Evolutionary conservation across 805 yeast species (phyloP).

Genomic region (Teunomyces stri): DNA sequence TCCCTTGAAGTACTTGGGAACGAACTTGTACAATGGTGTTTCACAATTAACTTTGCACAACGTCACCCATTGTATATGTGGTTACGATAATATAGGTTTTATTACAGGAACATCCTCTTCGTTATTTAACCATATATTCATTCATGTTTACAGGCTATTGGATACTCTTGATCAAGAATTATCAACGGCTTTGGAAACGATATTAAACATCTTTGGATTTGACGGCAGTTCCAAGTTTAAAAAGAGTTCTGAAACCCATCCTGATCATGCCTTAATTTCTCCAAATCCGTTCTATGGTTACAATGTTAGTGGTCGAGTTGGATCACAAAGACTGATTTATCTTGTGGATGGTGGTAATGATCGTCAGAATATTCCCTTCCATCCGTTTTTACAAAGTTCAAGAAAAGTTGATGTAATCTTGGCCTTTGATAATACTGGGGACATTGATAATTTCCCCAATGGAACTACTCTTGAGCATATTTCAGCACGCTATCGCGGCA

Average conservation of each 20-base stretch:
- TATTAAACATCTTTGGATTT: slow-evolving; percentile 45
- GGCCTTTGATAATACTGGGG: slow-evolving; percentile 50
- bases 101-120: slow-evolving; percentile 65
- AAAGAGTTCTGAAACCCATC: slow-evolving; percentile 35
- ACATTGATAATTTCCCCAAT: slow-evolving; percentile 53
- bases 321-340: slow-evolving; percentile 22
- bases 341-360: slow-evolving; percentile 50
- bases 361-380: slow-evolving; percentile 48
- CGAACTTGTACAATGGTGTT: slow-evolving; percentile 43
- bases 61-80: slow-evolving; percentile 43
- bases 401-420: slow-evolving; percentile 39
- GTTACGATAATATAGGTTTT: slow-evolving; percentile 59
- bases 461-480: slow-evolving; percentile 50
- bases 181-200: slow-evolving; percentile 33
- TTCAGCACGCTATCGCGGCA: slow-evolving; percentile 10
- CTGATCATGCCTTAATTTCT: slow-evolving; percentile 58
- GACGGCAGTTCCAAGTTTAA: slow-evolving; percentile 23
- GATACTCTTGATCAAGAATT: slow-evolving; percentile 30
- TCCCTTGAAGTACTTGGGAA: slow-evolving; percentile 52
- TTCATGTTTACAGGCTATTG: slow-evolving; percentile 44
- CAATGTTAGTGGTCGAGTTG: slow-evolving; percentile 6
- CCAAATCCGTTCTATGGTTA: slow-evolving; percentile 60
- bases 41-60: slow-evolving; percentile 25
- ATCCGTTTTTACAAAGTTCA: slow-evolving; percentile 37
- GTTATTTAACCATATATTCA: slow-evolving; percentile 53